Conservation (phyloP, 192 early-diverging fungal species). For the Linnemannia schmuckeri region DNA sequence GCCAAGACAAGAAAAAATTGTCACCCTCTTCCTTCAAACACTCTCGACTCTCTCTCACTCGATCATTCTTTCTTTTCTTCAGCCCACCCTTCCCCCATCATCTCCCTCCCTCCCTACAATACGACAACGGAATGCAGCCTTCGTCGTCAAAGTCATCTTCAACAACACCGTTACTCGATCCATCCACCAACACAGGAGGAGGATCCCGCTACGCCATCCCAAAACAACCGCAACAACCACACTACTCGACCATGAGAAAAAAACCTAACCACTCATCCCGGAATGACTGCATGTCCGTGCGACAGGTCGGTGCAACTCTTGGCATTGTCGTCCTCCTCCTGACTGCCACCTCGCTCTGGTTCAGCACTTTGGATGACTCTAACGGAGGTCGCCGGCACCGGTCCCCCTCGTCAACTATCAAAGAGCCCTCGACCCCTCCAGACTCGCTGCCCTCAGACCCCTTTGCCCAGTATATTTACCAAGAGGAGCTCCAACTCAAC, state of each 20-base stretch:
- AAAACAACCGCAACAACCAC: background rate
- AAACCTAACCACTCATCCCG: background rate
- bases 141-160: background rate
- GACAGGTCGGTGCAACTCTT: background rate
- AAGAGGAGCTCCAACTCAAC: conserved; percentile 17
- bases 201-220: background rate
- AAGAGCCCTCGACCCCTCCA: conserved; percentile 36
- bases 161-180: background rate
- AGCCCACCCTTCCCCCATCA: background rate
- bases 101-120: background rate
- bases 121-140: background rate
- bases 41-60: background rate
- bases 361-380: background rate
- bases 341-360: background rate
- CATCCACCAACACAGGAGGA: background rate
- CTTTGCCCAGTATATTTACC: conserved; percentile 52
- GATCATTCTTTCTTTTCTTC: background rate
- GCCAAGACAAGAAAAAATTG: background rate
- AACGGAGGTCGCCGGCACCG: background rate
- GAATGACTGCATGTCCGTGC: conserved; percentile 14
- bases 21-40: background rate
- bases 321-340: conserved; percentile 10
- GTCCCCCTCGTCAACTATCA: conserved; percentile 2
- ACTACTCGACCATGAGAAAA: background rate
- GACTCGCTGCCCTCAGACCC: conserved; percentile 34